phyloP scores from a whole-genome alignment of 129 eudicot genomes.

The Deinandra increscens region DNA sequence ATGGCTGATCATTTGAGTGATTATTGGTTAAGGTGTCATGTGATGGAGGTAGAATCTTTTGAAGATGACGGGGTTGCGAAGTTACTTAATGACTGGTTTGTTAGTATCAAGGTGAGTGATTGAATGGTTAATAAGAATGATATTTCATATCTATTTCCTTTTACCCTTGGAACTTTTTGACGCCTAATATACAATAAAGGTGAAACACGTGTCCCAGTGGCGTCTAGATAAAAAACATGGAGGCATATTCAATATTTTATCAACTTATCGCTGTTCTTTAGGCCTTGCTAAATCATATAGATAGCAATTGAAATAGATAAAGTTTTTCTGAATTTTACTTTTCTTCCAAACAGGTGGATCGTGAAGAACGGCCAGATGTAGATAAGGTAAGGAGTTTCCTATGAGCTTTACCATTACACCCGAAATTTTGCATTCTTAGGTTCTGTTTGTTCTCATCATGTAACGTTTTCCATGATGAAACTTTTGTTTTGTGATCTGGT shows the following conservation, averaged over 20 bases:
- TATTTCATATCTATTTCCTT: neutral
- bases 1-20: conserved; percentile 7
- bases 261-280: too few species aligned
- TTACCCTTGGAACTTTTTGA: neutral
- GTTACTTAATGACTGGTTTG: conserved; percentile 84
- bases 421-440: neutral
- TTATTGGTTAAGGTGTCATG: conserved; percentile 78
- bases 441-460: neutral
- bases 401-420: neutral
- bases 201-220: too few species aligned
- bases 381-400: conserved; percentile 59
- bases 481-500: neutral
- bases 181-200: too few species aligned
- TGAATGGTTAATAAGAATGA: conserved; percentile 1
- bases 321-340: neutral
- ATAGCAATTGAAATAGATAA: neutral
- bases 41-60: conserved; percentile 97
- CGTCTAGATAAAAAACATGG: too few species aligned
- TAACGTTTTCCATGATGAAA: neutral
- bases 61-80: conserved; percentile 84
- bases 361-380: conserved; percentile 97
- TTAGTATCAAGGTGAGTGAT: conserved; percentile 73
- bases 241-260: too few species aligned
- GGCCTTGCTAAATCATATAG: too few species aligned
- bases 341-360: conserved; percentile 69